Evolutionary conservation across 2,329 filamentous ascomycete species (phyloP), one percentile per base, ranked within the genome.

Genomic region (Neophaeococcomyces aloes): DNA sequence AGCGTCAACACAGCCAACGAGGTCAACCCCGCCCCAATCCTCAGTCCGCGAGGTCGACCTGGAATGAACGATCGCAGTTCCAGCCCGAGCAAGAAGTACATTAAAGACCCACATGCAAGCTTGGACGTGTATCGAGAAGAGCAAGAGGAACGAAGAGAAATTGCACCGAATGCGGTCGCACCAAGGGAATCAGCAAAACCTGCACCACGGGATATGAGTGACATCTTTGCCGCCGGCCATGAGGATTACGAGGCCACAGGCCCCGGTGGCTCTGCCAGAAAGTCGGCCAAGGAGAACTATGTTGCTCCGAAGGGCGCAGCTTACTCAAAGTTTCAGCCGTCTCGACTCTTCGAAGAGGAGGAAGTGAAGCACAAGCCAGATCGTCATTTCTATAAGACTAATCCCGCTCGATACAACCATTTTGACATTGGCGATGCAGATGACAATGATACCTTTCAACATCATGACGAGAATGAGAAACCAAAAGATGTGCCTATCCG

Each of bases 351-450:
- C 47, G 70, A 72, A 17, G 70, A 74, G 42, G 69, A 75, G 18
- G 74, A 77, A 38, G 62, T 37, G 61, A 70, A 53, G 66, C 57
- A 72, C 42, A 8, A 29, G 17, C n/a, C 19, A 23, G 33, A 37
- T 18, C 14, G 18, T 11, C 57, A 56, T 34, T 59, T 56, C 27
- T 65, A 66, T 52, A 76, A 81, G 57, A 80, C 83, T 5, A 76
- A 91, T 61, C 76, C 84, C 2, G 78, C 78, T 58, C 93, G 86
- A 63, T 95, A 79, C 66, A 71, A 82, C 46, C 89, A 96, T 64
- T 94, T 94, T 59, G 81, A 87, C 47, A 83, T 94, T 58, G 78
- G 74, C 46, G 79, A 59, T 66, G 45, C 53, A 49, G 29, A 49
- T 21, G 46, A 54, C 46, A 30, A 51, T 48, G 41, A 60, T 51